A percentile compares a stretch with the other conserved stretches of the same genome.
Conservation (phyloP, 2,329 filamentous ascomycete species). For the Acrocalymma vagum region DNA sequence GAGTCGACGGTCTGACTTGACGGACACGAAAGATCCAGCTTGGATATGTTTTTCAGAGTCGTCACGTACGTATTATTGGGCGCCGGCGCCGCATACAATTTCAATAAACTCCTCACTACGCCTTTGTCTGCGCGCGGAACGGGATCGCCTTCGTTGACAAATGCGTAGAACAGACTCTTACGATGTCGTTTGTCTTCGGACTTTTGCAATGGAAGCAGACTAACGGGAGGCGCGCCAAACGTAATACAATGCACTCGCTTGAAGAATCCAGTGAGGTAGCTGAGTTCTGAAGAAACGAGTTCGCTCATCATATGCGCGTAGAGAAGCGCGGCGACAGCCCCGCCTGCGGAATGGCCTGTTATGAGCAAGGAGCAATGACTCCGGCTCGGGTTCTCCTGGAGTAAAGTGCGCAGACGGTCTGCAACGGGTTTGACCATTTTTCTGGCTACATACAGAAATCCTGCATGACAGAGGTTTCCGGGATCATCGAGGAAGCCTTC, state of each 20-base stretch:
- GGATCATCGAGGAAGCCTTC: constrained; percentile 77
- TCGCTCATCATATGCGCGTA: constrained; percentile 82
- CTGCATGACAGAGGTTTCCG: constrained; percentile 80
- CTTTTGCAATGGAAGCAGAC: constrained; percentile 72
- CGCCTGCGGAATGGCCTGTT: constrained; percentile 86
- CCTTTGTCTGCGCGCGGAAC: constrained; percentile 79
- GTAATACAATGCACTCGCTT: constrained; percentile 84
- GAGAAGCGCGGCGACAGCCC: constrained; percentile 80
- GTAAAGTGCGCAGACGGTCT: constrained; percentile 70
- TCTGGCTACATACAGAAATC: constrained; percentile 78
- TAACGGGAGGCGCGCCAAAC: constrained; percentile 84
- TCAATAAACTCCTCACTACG: constrained; percentile 76
- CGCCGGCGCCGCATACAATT: constrained; percentile 71
- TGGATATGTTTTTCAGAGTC: constrained; percentile 32
- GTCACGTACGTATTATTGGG: constrained; percentile 46
- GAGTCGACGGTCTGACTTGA: constrained; percentile 12
- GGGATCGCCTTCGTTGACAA: constrained; percentile 88
- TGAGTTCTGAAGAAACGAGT: constrained; percentile 73
- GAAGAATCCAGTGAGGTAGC: constrained; percentile 72
- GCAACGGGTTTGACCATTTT: constrained; percentile 80
- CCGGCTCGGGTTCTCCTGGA: constrained; percentile 75
- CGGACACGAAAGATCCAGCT: constrained; percentile 28
- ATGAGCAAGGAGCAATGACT: constrained; percentile 76
- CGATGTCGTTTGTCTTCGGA: constrained; percentile 55
- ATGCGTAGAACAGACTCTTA: constrained; percentile 79